These are phyloP conservation scores for Rubus parviflorus DNA, from an alignment of 306 rosid species.

Conservation along the genomic window DNA sequence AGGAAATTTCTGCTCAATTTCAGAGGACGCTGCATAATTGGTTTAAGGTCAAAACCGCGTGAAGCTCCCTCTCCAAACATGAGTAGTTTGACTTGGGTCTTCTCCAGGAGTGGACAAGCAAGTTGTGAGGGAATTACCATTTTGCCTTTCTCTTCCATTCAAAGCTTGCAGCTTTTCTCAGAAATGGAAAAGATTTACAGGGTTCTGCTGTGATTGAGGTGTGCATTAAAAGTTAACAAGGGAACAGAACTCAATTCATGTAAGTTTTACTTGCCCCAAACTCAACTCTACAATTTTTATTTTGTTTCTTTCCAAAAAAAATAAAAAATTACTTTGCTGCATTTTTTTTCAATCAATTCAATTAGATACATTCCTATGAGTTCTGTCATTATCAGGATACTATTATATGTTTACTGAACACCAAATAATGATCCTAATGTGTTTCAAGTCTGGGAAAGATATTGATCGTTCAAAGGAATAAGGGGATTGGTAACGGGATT, in stretches of 20 bases:
- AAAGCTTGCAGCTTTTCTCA: conserved; percentile 1
- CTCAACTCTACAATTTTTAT: background rate
- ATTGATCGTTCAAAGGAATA: too few relatives aligned
- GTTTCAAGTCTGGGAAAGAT: background rate
- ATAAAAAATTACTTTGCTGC: too few relatives aligned
- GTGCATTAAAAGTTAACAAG: background rate
- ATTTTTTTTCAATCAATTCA: background rate
- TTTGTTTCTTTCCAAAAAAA: too few relatives aligned
- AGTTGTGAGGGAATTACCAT: background rate
- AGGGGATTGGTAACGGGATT: background rate
- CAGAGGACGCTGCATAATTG: background rate
- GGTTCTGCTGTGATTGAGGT: background rate
- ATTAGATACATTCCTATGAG: background rate
- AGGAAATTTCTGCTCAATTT: background rate
- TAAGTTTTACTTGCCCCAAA: background rate
- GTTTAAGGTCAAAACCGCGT: background rate
- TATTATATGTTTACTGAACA: background rate
- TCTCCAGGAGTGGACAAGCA: background rate
- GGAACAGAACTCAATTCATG: background rate
- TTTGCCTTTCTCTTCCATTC: background rate
- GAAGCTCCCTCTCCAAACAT: background rate
- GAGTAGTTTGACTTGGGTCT: background rate
- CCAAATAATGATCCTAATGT: background rate
- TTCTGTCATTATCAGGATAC: background rate
- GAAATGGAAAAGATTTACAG: background rate